Percentiles rank a stretch among this genome's conserved stretches.
phyloP scores from a whole-genome alignment of 179 eudicot species.

The Dionaea muscipula region DNA sequence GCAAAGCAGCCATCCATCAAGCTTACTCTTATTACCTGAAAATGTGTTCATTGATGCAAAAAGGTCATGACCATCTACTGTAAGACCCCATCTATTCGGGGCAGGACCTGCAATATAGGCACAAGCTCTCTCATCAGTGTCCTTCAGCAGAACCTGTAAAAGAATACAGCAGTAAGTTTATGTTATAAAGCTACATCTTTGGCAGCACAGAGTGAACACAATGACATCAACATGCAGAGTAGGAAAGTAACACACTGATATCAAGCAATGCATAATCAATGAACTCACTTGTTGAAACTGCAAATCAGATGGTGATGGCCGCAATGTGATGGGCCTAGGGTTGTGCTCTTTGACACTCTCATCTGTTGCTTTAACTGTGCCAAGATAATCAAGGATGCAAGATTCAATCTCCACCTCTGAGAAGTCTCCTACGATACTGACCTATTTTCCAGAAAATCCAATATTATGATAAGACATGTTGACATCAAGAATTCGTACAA shows the following conservation, averaged over 20 bases:
- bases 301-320: slow-evolving; percentile 65
- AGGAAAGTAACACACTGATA: slow-evolving; percentile 6
- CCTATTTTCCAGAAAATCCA: slow-evolving; percentile 25
- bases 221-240: neutral
- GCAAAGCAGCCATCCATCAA: neutral
- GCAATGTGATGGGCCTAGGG: slow-evolving; percentile 46
- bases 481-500: too few relatives aligned
- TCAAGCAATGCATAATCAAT: neutral
- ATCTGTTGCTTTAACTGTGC: slow-evolving; percentile 54
- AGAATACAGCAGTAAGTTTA: neutral
- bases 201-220: neutral
- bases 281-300: slow-evolving; percentile 73
- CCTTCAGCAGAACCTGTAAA: slow-evolving; percentile 75
- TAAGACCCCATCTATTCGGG: slow-evolving; percentile 93
- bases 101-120: slow-evolving; percentile 99
- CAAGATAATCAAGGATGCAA: slow-evolving; percentile 91
- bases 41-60: slow-evolving; percentile 27
- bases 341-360: slow-evolving; percentile 26
- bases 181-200: neutral
- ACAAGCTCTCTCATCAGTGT: slow-evolving; percentile 99
- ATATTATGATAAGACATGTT: neutral
- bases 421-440: slow-evolving; percentile 95
- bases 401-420: slow-evolving; percentile 90
- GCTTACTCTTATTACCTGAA: slow-evolving; percentile 18
- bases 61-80: slow-evolving; percentile 59